Conservation (phyloP, 2,329 filamentous ascomycete species). For the Zymoseptoria passerinii region DNA sequence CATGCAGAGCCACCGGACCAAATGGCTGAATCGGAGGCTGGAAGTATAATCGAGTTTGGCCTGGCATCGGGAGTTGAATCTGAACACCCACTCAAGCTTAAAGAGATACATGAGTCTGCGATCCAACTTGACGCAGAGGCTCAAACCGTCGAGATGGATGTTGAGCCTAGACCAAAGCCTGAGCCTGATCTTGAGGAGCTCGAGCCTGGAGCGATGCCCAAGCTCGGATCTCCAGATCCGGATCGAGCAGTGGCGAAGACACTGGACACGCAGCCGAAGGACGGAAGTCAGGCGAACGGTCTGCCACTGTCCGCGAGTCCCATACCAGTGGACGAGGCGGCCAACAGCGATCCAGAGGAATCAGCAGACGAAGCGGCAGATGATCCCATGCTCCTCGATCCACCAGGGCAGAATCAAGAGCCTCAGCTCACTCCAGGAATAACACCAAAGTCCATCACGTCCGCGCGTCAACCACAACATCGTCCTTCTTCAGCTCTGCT, state of each 20-base stretch:
- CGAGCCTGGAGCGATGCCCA: no score
- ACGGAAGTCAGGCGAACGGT: not conserved
- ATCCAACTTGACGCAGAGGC: not conserved
- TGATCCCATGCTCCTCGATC: not conserved
- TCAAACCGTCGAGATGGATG: not conserved
- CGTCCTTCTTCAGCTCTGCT: not conserved
- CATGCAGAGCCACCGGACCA: not conserved
- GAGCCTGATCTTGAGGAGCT: not conserved
- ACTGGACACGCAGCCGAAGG: not conserved
- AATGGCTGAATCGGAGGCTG: not conserved
- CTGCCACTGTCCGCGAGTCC: not conserved
- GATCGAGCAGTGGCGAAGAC: not conserved
- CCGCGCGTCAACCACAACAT: not conserved
- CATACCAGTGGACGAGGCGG: not conserved
- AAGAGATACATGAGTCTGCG: not conserved
- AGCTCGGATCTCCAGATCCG: not conserved
- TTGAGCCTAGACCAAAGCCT: not conserved
- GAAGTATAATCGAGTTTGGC: not conserved
- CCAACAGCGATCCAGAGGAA: not conserved
- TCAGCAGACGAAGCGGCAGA: not conserved
- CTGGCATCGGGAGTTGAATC: not conserved
- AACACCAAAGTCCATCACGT: not conserved
- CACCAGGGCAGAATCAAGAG: not conserved
- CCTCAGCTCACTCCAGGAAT: not conserved
- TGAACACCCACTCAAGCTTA: not conserved